Evolutionary conservation across 192 early-diverging fungal species (phyloP), one percentile per base, ranked within the genome.

Genomic region (Spizellomyces sp.): DNA sequence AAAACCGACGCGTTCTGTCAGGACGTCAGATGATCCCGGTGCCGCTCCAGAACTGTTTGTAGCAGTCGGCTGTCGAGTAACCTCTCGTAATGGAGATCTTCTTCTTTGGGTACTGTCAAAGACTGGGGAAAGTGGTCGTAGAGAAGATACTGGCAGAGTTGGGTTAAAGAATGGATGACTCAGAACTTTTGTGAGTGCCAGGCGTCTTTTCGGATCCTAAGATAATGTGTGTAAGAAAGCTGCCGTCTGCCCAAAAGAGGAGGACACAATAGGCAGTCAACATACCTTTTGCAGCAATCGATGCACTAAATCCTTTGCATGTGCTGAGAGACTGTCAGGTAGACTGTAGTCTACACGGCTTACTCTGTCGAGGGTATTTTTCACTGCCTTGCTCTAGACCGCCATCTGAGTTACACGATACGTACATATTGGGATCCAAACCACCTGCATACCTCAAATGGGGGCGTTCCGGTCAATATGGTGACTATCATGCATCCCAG

Each of bases 401-500:
- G 17, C 17, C 17, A n/a, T 54, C 50, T 54, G 17, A n/a, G 50
- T n/a, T 54, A 19, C 45, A 76, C 21, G 41, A 45, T 52, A 15
- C 27, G 27, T 36, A 4, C 41, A 54, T 54, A 54, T 12, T 19
- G 17, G 17, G 50, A 54, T 4, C 50, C 9, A 45, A n/a, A 15
- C 14, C 17, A 9, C 27, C 15, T 46, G 27, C 65, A 27, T 74
- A 85, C 79, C 58, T 87, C 82, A 76, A 93, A 93, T 0, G 92
- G 92, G 58, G 89, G 89, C 36, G 71, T 69, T 9, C 92, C 92
- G 0, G 89, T 91, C 46, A 93, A 72, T 46, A 93, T 72, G 4
- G 92, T 91, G 3, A 90, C 87, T 36, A 93, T 69, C 65, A 93
- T 75, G 57, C 92, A 93, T 2, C 92, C 92, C 0, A 93, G 76